Percentiles rank a stretch among this genome's conserved stretches.
These are phyloP conservation scores for Candida mattraensis DNA, from an alignment of 805 yeast species.

Conservation along the genomic window DNA sequence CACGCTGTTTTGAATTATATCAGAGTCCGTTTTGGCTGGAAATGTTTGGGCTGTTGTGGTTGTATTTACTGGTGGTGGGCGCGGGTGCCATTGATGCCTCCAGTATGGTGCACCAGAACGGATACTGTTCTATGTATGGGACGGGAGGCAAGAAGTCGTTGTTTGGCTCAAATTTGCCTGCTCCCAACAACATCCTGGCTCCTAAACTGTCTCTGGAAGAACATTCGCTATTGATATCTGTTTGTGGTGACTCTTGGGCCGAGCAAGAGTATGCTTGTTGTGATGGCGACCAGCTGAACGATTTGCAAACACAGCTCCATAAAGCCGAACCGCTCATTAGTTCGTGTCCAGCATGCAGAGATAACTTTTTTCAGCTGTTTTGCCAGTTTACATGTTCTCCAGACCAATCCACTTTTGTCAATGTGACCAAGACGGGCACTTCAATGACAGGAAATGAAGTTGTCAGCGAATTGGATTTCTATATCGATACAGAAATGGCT, in stretches of 20 bases:
- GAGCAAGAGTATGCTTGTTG: constrained; percentile 63
- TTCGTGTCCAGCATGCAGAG: constrained; percentile 90
- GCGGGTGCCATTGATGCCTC: no score
- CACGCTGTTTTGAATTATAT: no score
- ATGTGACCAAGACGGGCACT: constrained; percentile 54
- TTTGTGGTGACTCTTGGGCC: constrained; percentile 76
- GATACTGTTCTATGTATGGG: constrained; percentile 57
- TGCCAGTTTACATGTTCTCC: constrained; percentile 92
- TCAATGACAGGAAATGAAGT: constrained; percentile 53
- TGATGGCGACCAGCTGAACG: constrained; percentile 56
- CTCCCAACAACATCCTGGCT: constrained; percentile 59
- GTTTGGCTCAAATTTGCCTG: constrained; percentile 80
- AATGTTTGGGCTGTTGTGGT: no score
- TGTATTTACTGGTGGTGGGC: no score
- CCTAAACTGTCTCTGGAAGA: constrained; percentile 46
- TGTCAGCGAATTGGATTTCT: constrained; percentile 71
- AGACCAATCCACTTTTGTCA: constrained; percentile 70
- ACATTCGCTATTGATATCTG: constrained; percentile 43
- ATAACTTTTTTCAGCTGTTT: constrained; percentile 80
- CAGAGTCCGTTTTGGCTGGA: no score
- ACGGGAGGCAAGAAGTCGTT: constrained; percentile 74
- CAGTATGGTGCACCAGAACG: constrained; percentile 35
- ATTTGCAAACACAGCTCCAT: constrained; percentile 58
- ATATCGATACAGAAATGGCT: constrained; percentile 61
- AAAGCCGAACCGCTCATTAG: constrained; percentile 80